Evolutionary conservation across 2,329 filamentous ascomycete species (phyloP).

Genomic region (Paecilomyces dactylethromorphus): DNA sequence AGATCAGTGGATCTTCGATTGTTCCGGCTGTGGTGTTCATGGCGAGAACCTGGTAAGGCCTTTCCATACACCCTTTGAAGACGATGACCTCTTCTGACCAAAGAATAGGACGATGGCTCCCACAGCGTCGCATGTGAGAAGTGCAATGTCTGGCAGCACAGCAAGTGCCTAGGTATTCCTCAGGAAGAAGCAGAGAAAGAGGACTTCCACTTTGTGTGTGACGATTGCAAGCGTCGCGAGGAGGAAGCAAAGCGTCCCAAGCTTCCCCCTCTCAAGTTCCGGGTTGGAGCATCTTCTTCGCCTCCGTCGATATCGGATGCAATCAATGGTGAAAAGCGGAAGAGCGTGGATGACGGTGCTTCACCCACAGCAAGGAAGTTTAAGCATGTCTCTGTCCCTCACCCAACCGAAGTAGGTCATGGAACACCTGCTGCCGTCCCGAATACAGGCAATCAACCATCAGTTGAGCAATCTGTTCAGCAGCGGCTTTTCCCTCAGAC

Average conservation of each 20-base stretch:
- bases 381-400: constrained; percentile 2
- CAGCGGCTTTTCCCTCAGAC: not conserved
- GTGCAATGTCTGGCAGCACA: constrained; percentile 96
- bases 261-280: constrained; percentile 55
- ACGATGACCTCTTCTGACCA: constrained; percentile 14
- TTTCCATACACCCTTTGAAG: not conserved
- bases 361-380: constrained; percentile 20
- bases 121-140: constrained; percentile 91
- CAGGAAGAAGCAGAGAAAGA: constrained; percentile 73
- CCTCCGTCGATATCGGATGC: constrained; percentile 25
- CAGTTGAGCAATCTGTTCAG: not conserved
- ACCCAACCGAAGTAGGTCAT: not conserved
- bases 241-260: constrained; percentile 57
- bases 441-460: not conserved
- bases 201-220: constrained; percentile 83
- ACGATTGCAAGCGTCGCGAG: constrained; percentile 64
- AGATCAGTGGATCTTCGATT: constrained; percentile 92
- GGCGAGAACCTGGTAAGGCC: constrained; percentile 64
- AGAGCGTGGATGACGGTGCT: constrained; percentile 9
- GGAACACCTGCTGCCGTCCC: not conserved
- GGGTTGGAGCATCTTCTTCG: constrained; percentile 45
- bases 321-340: constrained; percentile 14
- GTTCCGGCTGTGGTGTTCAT: constrained; percentile 75
- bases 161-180: constrained; percentile 77
- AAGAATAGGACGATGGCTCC: constrained; percentile 69